Percentiles rank a stretch among this genome's conserved stretches.
phyloP scores from a whole-genome alignment of 2,329 filamentous ascomycete species.

The Lachnellula suecica region DNA sequence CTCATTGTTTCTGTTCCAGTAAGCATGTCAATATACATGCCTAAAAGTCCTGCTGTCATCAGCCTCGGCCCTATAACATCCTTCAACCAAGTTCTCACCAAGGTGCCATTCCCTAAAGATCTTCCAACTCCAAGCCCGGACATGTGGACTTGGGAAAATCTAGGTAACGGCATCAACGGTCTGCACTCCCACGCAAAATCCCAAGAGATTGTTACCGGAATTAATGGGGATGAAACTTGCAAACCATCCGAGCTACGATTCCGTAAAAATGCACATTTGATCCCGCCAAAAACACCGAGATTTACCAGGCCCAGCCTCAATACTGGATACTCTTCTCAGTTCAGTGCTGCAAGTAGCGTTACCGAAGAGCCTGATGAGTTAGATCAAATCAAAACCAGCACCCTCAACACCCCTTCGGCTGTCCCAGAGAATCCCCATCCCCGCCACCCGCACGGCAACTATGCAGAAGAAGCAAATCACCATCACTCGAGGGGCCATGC shows the following conservation, averaged over 20 bases:
- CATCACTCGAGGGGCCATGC: constrained; percentile 27
- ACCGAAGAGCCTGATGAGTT: constrained; percentile 10
- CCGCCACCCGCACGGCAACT: constrained; percentile 22
- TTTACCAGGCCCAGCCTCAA: constrained; percentile 10
- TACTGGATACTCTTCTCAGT: constrained; percentile 13
- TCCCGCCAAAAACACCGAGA: background rate
- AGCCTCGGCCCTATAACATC: constrained; percentile 22
- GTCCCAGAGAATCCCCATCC: constrained; percentile 11
- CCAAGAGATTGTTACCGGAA: constrained; percentile 1
- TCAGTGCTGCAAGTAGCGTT: constrained; percentile 16
- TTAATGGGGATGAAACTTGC: constrained; percentile 9
- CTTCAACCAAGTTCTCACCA: constrained; percentile 17
- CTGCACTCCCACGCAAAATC: background rate
- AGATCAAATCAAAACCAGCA: background rate
- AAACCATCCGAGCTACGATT: constrained; percentile 15
- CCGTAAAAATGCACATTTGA: constrained; percentile 8
- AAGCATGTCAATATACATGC: constrained; percentile 26
- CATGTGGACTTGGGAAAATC: constrained; percentile 3
- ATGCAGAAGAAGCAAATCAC: constrained; percentile 18
- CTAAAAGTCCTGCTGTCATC: constrained; percentile 18
- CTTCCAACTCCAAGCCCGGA: constrained; percentile 23
- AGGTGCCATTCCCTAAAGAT: constrained; percentile 13
- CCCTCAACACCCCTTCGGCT: background rate
- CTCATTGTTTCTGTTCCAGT: constrained; percentile 26
- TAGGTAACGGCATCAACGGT: constrained; percentile 4